Base-by-base conservation (phyloP, 2,329 filamentous ascomycete genomes). In the Celoporthe dispersa region DNA sequence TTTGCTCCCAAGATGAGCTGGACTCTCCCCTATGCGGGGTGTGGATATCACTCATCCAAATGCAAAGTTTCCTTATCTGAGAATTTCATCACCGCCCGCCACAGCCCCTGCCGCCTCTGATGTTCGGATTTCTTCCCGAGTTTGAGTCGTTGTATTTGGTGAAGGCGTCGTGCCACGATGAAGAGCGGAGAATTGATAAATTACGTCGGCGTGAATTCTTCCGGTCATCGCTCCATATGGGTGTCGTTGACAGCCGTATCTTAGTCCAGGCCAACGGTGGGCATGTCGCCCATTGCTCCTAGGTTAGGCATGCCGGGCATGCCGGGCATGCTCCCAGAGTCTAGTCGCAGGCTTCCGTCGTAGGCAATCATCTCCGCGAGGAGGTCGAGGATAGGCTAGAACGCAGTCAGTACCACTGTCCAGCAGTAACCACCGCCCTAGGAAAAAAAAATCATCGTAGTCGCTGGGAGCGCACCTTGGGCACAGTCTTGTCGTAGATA, bases 401-500 rank as follows among this genome's bases (percentile, higher is more conserved):
- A 3, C 41, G 9, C n/a, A 51, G 64, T 64, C 65, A 68, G 41
- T 19, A 2, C 3, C 41, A 41, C 44, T n/a, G 19, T 44, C 41
- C 22, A 35, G 55, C 33, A 33, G 53, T 57, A 7, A 16, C 64
- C 22, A 31, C 28, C 22, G 19, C 8, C 19, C 22, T 3, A 48
- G n/a, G 8, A 8, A 3, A n/a, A 14, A 41, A 39, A 16, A 51
- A 64, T 41, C 25, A n/a, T 25, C 57, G 51, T 19, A 39, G 41
- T 3, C 5, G n/a, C 19, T 35, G 61, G 31, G 69, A 39, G 57
- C 48, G 68, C 44, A 94, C 94, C 92, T 98, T 98, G 76, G 95
- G 92, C 61, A 98, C 94, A 41, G 96, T 98, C 89, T 97, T 97
- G 82, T 99, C 96, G 83, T 99, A 99, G 81, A 99, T 97, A 77